Evolutionary conservation across 106 monocot genomes (phyloP), one percentile per base, ranked within the genome.

Genomic region (Allium sativum): DNA sequence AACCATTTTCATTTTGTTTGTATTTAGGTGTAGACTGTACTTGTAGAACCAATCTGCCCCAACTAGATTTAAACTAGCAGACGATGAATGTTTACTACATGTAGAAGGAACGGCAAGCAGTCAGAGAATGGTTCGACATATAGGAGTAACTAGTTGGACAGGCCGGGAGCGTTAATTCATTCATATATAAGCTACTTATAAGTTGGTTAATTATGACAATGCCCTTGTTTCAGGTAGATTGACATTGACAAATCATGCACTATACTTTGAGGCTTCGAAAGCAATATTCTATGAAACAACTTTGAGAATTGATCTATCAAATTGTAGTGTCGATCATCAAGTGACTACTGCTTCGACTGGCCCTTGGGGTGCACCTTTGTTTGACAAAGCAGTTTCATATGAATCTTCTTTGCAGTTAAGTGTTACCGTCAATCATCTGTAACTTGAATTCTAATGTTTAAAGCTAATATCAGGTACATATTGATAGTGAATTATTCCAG

Each of bases 261-360:
- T 95, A 11, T 95, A 95, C 52, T 95, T 95, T 50, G 95, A 95
- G 77, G 81, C 90, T 15, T 95, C 95, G 1, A 84, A 79, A 53
- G 60, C 71, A 46, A 44, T 95, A 44, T 87, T 90, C 21, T 95
- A 95, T 62, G 90, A 87, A 55, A 48, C 77, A 59, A 90, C 90
- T 21, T n/a, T 90, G 11, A 86, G 66, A 59, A 59, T 90, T 64
- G 79, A 90, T 60, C 70, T 95, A 21, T 79, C 81, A 9, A 75
- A 52, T 22, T 45, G 60, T 16, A 58, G 64, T 55, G 52, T 72
- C n/a, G 77, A 75, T 70, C 84, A 87, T 63, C 77, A 77, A 78
- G 74, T 90, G 43, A 87, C 61, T 58, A 18, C 87, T 21, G 70
- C 77, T 70, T 84, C 87, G 0, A 95, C 95, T 9, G 90, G 95